Conservation (phyloP, 352 stramenopile species). For the Poterioochromonas sp. region DNA sequence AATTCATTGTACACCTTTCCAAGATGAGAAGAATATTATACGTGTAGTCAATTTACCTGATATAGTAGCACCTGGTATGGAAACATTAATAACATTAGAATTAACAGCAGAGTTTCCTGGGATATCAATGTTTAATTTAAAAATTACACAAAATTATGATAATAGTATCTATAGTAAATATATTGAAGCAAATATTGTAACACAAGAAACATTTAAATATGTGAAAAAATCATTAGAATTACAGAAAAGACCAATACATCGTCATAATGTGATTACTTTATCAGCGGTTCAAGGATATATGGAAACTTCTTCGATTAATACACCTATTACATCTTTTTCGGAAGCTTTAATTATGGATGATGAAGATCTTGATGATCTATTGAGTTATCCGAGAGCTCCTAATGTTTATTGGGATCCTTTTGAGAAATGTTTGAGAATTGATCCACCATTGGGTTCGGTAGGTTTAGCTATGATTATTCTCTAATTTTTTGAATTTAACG, state of each 20-base stretch:
- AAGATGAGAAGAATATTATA: slow-evolving; percentile 12
- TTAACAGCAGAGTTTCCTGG: slow-evolving; percentile 5
- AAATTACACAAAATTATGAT: not conserved
- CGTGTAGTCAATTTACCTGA: not conserved
- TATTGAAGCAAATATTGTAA: not conserved
- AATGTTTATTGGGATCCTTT: not conserved
- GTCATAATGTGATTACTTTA: not conserved
- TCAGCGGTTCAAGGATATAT: not conserved
- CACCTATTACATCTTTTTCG: slow-evolving; percentile 6
- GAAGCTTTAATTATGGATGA: slow-evolving; percentile 21
- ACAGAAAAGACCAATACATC: not conserved
- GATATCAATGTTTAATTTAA: not conserved
- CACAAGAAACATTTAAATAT: slow-evolving; percentile 16
- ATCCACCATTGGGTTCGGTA: not conserved
- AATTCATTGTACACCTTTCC: not conserved
- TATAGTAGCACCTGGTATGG: slow-evolving; percentile 1
- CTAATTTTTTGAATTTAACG: too few species aligned
- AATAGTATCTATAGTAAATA: too few species aligned
- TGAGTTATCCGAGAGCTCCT: not conserved
- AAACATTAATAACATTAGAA: not conserved
- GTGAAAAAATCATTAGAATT: slow-evolving; percentile 1
- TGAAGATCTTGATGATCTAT: slow-evolving; percentile 16
- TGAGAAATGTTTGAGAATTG: not conserved
- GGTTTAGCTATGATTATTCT: too few species aligned
- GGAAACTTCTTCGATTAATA: not conserved